phyloP scores from a whole-genome alignment of 345 rosid species.

The Populus nigra region DNA sequence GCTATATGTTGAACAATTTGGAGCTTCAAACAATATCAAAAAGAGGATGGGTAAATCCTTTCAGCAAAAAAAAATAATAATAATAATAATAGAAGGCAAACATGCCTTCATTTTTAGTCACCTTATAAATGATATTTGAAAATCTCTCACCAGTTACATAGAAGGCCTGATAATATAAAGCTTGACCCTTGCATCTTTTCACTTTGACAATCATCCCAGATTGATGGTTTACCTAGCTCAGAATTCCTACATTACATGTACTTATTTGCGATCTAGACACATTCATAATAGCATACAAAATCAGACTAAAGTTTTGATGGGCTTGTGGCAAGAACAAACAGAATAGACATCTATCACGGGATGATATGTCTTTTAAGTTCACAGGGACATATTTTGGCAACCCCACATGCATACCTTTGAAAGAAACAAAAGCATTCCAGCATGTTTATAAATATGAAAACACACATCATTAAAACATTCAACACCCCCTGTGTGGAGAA shows the following conservation, averaged over 20 bases:
- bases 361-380: constrained; percentile 55
- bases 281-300: background rate
- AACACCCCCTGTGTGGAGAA: background rate
- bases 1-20: background rate
- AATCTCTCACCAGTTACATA: background rate
- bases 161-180: background rate
- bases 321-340: background rate
- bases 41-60: background rate
- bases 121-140: background rate
- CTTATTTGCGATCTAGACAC: background rate
- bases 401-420: constrained; percentile 87
- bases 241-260: background rate
- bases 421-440: constrained; percentile 12
- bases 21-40: background rate
- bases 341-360: background rate
- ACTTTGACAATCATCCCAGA: background rate
- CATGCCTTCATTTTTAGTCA: background rate
- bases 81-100: background rate
- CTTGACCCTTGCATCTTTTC: background rate
- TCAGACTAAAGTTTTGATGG: background rate
- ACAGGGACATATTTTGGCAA: constrained; percentile 76
- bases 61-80: background rate
- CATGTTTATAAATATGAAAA: background rate
- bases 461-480: background rate
- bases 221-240: background rate